Conservation (phyloP, 2,329 filamentous ascomycete genomes). For the Cladosporium sp. region DNA sequence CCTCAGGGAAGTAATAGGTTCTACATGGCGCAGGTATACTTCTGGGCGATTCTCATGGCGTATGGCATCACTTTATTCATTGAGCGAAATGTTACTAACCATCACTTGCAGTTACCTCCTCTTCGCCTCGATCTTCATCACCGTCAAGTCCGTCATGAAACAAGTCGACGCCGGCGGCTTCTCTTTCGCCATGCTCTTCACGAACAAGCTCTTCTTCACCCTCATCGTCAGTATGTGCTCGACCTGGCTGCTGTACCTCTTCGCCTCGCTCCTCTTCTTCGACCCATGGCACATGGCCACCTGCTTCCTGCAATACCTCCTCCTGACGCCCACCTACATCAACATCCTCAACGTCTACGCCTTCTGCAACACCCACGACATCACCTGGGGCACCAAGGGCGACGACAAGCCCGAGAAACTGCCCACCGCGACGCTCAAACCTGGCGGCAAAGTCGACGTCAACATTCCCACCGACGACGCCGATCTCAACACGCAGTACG, state of each 20-base stretch:
- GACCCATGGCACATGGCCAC: constrained; percentile 99
- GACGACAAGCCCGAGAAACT: constrained; percentile 93
- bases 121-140: constrained; percentile 93
- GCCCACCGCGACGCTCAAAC: constrained; percentile 82
- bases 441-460: constrained; percentile 92
- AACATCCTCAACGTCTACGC: constrained; percentile 99
- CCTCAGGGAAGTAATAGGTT: constrained; percentile 90
- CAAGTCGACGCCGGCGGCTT: constrained; percentile 63
- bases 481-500: constrained; percentile 92
- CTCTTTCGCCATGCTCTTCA: constrained; percentile 68
- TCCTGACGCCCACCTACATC: constrained; percentile 93
- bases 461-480: constrained; percentile 81
- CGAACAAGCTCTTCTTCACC: constrained; percentile 85
- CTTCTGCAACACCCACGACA: constrained; percentile 97
- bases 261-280: constrained; percentile 89
- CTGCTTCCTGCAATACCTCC: constrained; percentile 85
- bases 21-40: constrained; percentile 97
- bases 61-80: constrained; percentile 35
- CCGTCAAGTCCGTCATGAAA: constrained; percentile 74
- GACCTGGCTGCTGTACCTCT: constrained; percentile 88
- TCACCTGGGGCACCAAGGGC: constrained; percentile 97
- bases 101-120: constrained; percentile 65
- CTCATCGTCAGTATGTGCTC: constrained; percentile 88
- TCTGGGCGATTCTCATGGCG: constrained; percentile 95
- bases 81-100: not conserved